Evolutionary conservation across 2,329 filamentous ascomycete species (phyloP).

Genomic region (Dichotomopilus funicola): DNA sequence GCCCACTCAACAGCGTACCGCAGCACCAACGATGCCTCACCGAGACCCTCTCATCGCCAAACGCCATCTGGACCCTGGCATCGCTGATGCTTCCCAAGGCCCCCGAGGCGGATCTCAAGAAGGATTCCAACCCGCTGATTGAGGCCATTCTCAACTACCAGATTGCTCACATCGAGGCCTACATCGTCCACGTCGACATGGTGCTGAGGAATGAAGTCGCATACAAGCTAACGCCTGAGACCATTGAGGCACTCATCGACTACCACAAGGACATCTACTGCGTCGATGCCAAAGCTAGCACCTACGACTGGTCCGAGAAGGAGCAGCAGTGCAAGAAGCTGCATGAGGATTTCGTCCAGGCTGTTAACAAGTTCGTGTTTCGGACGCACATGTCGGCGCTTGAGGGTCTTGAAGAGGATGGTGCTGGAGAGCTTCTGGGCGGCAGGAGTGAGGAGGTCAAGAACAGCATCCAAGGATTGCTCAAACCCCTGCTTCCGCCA

Average conservation of each 20-base stretch:
- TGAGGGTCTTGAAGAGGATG: conserved; percentile 94
- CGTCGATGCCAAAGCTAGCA: conserved; percentile 79
- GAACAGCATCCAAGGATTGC: conserved; percentile 72
- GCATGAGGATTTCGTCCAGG: conserved; percentile 93
- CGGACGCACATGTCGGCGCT: conserved; percentile 81
- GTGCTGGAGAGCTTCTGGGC: conserved; percentile 84
- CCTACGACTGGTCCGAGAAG: conserved; percentile 95
- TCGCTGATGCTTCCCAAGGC: conserved; percentile 90
- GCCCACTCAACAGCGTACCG: conserved; percentile 90
- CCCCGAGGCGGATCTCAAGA: conserved; percentile 75
- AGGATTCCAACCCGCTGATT: conserved; percentile 73
- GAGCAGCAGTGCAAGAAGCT: conserved; percentile 94
- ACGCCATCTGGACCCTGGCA: conserved; percentile 90
- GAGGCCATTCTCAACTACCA: conserved; percentile 91
- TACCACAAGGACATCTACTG: conserved; percentile 97
- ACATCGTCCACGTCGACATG: conserved; percentile 99
- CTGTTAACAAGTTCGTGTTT: conserved; percentile 95
- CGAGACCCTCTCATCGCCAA: conserved; percentile 81
- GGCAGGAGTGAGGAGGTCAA: conserved; percentile 93
- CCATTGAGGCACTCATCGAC: conserved; percentile 86
- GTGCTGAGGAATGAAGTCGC: conserved; percentile 95
- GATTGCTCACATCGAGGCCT: conserved; percentile 88
- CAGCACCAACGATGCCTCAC: conserved; percentile 95
- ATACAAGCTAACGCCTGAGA: conserved; percentile 92
- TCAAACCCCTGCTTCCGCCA: conserved; percentile 79